Base-by-base conservation (phyloP, 768 basidiomycete species). In the Tubosaeta sp. region DNA sequence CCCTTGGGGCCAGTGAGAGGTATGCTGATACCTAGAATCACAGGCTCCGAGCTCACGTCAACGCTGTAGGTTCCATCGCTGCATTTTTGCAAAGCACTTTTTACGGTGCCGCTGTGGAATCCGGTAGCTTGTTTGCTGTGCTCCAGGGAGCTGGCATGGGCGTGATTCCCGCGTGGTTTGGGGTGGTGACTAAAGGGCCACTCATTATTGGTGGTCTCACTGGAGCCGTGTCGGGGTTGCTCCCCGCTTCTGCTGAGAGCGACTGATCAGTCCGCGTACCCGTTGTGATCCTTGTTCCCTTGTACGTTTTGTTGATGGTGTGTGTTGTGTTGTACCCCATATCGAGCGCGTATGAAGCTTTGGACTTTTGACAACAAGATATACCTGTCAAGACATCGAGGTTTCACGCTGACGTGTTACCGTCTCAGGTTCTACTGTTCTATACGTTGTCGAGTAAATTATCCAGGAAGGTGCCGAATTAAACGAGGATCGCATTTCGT, bases 141-240 rank as follows among this genome's bases (percentile, higher is more conserved):
- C 51, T 61, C 5, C 59, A 58, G 32, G 44, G 46, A n/a, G 59
- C 59, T 12, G 59, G 49, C 6, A 55, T 51, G 52, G 55, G 55
- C 3, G 13, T 3, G 9, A 21, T 49, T 0, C 59, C 59, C 0
- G 14, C 13, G 35, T 57, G 55, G 55, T 41, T 32, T 27, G 31
- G 48, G 7, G 6, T 36, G 11, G 40, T 32, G 34, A 8, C 24
- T 13, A 47, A 27, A n/a, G 6, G 32, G 0, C 50, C 50, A 12
- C 0, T 41, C 1, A 13, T 46, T 16, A 1, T 38, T 3, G 53
- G 44, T 1, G 8, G 25, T 27, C 25, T 27, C 25, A 27, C 25
- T 27, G 25, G 25, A 8, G 21, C 32, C 31, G 2, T 59, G 10
- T 24, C 46, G 41, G 29, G 5, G 3, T 11, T 47, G 2, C 49